phyloP scores from a whole-genome alignment of 805 yeast species.

The Candida pseudoglaebosa region DNA sequence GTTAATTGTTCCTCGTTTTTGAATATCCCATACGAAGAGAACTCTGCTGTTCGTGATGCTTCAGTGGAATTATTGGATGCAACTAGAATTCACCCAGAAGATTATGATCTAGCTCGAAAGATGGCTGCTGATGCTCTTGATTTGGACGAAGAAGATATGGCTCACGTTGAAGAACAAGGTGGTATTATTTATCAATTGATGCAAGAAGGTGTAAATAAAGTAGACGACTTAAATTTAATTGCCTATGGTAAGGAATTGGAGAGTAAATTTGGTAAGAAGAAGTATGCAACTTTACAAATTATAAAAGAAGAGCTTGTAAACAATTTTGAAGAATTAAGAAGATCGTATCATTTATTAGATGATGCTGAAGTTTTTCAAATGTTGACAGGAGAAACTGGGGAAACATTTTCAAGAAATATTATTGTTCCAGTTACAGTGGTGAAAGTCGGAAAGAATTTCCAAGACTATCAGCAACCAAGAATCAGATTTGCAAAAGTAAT shows the following conservation, averaged over 20 bases:
- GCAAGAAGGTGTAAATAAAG: conserved; percentile 65
- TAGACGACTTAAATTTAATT: conserved; percentile 83
- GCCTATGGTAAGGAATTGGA: conserved; percentile 91
- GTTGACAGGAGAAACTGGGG: conserved; percentile 81
- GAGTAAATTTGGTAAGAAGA: conserved; percentile 63
- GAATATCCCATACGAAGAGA: conserved; percentile 66
- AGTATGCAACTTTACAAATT: conserved; percentile 75
- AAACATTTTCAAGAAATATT: conserved; percentile 62
- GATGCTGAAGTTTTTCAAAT: conserved; percentile 77
- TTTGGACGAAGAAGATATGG: conserved; percentile 88
- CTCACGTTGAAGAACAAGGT: conserved; percentile 74
- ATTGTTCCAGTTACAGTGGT: conserved; percentile 73
- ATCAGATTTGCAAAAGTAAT: conserved; percentile 37
- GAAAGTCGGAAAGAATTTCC: conserved; percentile 62
- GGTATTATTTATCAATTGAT: conserved; percentile 74
- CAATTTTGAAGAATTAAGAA: conserved; percentile 83
- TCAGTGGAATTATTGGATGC: conserved; percentile 83
- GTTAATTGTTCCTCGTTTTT: conserved; percentile 90
- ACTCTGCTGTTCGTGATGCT: conserved; percentile 51
- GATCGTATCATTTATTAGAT: conserved; percentile 60
- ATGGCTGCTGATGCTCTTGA: conserved; percentile 99
- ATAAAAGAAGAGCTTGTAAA: conserved; percentile 83
- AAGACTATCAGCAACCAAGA: conserved; percentile 48
- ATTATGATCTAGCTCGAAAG: conserved; percentile 90
- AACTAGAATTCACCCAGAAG: conserved; percentile 97